These are phyloP conservation scores for Globisporangium nagaii DNA, from an alignment of 352 stramenopile genomes.

Conservation along the genomic window DNA sequence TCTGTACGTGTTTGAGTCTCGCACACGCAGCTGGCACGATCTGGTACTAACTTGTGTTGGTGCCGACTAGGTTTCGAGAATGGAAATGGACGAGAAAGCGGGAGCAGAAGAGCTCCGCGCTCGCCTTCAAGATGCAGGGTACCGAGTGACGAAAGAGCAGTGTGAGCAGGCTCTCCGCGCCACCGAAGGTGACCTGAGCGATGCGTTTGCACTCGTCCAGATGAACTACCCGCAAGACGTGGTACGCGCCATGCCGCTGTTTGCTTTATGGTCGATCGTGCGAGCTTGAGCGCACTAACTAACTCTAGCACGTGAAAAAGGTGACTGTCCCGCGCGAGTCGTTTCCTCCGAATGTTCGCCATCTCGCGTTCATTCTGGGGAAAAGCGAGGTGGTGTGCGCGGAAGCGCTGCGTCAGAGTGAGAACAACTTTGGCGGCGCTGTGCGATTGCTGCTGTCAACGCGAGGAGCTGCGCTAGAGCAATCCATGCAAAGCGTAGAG, in stretches of 20 bases:
- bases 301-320: background rate
- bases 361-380: constrained; percentile 45
- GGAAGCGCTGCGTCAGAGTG: constrained; percentile 45
- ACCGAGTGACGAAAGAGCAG: constrained; percentile 19
- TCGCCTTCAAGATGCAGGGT: constrained; percentile 23
- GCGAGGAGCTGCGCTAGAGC: constrained; percentile 26
- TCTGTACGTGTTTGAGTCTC: constrained; percentile 1
- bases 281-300: background rate
- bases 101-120: constrained; percentile 14
- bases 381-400: constrained; percentile 45
- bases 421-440: constrained; percentile 43
- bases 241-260: constrained; percentile 5
- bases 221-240: constrained; percentile 4
- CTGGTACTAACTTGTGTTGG: background rate
- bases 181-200: constrained; percentile 22
- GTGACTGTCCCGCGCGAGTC: constrained; percentile 9
- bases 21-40: too few relatives aligned
- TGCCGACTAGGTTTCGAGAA: background rate
- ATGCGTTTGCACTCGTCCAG: constrained; percentile 16
- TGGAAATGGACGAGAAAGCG: background rate
- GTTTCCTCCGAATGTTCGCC: constrained; percentile 35
- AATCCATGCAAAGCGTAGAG: background rate
- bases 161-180: constrained; percentile 38
- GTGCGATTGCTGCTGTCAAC: constrained; percentile 56
- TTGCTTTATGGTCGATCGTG: too few relatives aligned